Base-by-base conservation (phyloP, 108 stramenopile species). In the Aureococcus anophagefferens region DNA sequence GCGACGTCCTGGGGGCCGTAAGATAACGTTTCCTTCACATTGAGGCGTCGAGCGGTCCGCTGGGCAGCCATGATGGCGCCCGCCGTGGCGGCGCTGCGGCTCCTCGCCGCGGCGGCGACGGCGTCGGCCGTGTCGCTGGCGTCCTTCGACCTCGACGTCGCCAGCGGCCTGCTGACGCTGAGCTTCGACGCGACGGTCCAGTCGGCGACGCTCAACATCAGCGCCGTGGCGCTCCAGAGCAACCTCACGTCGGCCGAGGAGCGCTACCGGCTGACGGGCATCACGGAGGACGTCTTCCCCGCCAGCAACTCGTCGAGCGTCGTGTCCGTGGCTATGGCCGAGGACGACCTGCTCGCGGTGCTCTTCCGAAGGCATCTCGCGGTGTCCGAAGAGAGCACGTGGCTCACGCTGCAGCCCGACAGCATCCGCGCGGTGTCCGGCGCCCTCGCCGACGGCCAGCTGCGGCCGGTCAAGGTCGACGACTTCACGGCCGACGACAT, bases 201-300 rank as follows among this genome's bases (percentile, higher is more conserved):
- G 68, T 69, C 68, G 31, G 17, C 17, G 68, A 46, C 36, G 30
- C 37, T 69, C 30, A 46, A 69, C 46, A 44, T 44, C 29, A 51
- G 35, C 46, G 46, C 30, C 17, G n/a, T 69, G 11, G 31, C 30
- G 30, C 46, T 69, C 32, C 29, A 30, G 68, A 33, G 17, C 46
- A 46, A n/a, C 46, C 13, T n/a, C 44, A 33, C 45, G 29, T 30
- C 35, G 16, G 30, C 45, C 29, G 46, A 31, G 31, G 9, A 30
- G 14, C 36, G 18, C 34, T n/a, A 17, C 46, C 29, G 68, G 68
- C 7, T 1, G 4, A 45, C 7, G 31, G 45, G 40, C 31, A 66
- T 34, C 33, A 21, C 35, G 28, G 66, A n/a, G 18, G 36, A 36
- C 36, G 35, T 36, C 35, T 36, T 36, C 36, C 13, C 36, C 7